Base-by-base conservation (phyloP, 345 rosid genomes). In the Hevea brasiliensis region DNA sequence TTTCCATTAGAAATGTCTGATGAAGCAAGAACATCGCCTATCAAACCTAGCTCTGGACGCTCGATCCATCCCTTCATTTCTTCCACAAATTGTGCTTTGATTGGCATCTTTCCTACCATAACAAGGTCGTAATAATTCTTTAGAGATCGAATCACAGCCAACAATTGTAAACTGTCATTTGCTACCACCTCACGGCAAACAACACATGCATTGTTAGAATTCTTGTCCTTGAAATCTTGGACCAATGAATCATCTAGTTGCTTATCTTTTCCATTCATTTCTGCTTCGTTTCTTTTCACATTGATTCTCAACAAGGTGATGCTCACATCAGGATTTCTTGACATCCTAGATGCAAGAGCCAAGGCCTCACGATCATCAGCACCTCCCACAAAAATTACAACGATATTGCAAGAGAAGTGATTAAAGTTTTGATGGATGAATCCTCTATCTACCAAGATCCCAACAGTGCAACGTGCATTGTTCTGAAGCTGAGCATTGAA, bases 351-450 rank as follows among this genome's bases (percentile, higher is more conserved):
- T 7, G 67, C 80, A 6, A 81, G 56, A 6, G 81, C 14, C 58
- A 79, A 40, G 45, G 85, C 83, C 61, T 81, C 87, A 3, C 81
- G 75, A 54, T 81, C 85, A 27, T 79, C 80, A 11, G 60, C 41
- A 0, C 87, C 81, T 0, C 85, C 78, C 1, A 79, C 2, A 73
- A 84, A 81, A 17, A 82, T 6, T 4, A 77, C 65, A 1, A 68
- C 78, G 13, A 77, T 41, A 4, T 56, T 65, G 59, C 23, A 74
- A 17, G 74, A 74, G 66, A 68, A 50, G 1, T 29, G 17, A 7
- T 24, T 6, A 0, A 37, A 2, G 7, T 13, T 48, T 65, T 67
- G 10, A 23, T 18, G n/a, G 13, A 8, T 51, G n/a, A 70, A 53
- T 10, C 76, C 71, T 27, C 67, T 66, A 13, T 77, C 80, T 3